phyloP scores from a whole-genome alignment of 2,329 filamentous ascomycete genomes.

The Aspergillus chevalieri region DNA sequence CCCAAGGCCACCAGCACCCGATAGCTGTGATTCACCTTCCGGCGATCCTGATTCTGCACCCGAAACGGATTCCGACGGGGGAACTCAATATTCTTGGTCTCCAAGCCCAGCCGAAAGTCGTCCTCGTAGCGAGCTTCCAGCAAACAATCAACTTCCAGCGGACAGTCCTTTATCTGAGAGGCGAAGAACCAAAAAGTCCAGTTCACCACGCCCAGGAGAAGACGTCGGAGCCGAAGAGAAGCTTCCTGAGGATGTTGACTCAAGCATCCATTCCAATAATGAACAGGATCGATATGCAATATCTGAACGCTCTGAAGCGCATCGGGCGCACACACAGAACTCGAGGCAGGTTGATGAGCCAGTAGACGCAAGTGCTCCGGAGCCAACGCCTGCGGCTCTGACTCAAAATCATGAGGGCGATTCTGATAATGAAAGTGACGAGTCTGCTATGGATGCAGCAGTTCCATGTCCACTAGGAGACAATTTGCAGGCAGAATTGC shows the following conservation, averaged over 20 bases:
- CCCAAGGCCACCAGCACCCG: neutral
- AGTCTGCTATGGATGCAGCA: slow-evolving; percentile 27
- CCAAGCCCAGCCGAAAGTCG: slow-evolving; percentile 7
- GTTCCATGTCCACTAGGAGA: slow-evolving; percentile 25
- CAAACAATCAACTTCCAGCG: slow-evolving; percentile 14
- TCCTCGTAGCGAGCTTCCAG: slow-evolving; percentile 16
- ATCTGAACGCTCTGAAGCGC: neutral
- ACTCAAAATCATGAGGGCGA: slow-evolving; percentile 1
- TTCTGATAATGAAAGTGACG: slow-evolving; percentile 22
- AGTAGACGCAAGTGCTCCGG: neutral
- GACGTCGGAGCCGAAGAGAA: neutral
- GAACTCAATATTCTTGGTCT: slow-evolving; percentile 13
- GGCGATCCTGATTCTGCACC: slow-evolving; percentile 6
- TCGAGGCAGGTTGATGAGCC: neutral
- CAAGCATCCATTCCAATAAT: neutral
- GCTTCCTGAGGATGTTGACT: neutral
- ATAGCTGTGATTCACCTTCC: slow-evolving; percentile 1
- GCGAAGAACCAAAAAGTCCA: neutral
- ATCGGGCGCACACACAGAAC: neutral
- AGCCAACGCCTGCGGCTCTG: neutral
- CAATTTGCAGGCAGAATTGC: slow-evolving; percentile 15
- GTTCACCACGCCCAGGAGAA: neutral
- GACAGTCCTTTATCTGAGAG: slow-evolving; percentile 14
- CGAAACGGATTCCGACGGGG: slow-evolving; percentile 11
- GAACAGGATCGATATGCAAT: neutral